Conservation (phyloP, 148 eudicot species). For the Fagopyrum tataricum region DNA sequence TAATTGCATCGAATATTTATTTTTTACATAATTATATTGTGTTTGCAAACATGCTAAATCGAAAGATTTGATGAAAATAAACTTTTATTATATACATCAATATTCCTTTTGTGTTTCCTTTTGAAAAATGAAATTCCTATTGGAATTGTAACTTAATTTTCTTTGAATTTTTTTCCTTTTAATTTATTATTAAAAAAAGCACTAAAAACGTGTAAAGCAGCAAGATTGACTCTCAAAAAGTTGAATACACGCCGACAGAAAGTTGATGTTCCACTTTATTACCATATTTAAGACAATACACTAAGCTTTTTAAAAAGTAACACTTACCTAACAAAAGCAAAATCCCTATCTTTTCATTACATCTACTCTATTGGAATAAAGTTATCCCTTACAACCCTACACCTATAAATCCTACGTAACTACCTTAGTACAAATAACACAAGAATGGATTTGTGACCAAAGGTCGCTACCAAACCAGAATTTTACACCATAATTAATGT, state of each 20-base stretch:
- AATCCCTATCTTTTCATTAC: neutral
- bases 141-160: too few relatives aligned
- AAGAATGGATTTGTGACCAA: too few relatives aligned
- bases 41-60: too few relatives aligned
- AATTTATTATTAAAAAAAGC: neutral
- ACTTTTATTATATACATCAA: too few relatives aligned
- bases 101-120: neutral
- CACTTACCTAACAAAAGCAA: neutral
- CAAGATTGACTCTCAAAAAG: neutral
- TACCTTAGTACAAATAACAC: neutral
- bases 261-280: conserved; percentile 8
- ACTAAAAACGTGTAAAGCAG: conserved; percentile 10
- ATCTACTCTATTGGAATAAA: neutral
- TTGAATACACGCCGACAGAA: neutral
- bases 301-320: neutral
- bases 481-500: too few relatives aligned
- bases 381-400: neutral
- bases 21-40: too few relatives aligned
- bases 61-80: too few relatives aligned
- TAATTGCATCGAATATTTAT: too few relatives aligned
- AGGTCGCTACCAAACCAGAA: too few relatives aligned
- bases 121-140: too few relatives aligned
- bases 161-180: too few relatives aligned
- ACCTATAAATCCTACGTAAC: neutral
- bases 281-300: neutral